Base-by-base conservation (phyloP, 2,329 filamentous ascomycete genomes). In the Huntiella bhutanensis region DNA sequence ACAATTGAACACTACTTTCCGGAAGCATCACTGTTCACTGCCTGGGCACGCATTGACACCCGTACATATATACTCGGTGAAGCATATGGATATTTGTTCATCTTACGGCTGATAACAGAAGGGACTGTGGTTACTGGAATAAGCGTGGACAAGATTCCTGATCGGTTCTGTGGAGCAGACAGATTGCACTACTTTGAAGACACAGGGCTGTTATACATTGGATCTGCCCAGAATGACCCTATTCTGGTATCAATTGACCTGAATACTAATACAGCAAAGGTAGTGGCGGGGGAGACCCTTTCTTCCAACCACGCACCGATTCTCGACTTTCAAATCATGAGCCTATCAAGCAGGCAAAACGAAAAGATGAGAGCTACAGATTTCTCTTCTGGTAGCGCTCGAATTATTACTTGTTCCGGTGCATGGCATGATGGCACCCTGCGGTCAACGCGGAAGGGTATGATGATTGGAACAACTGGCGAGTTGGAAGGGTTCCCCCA, bases 251-350 rank as follows among this genome's bases (percentile, higher is more conserved):
- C 72, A 45, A 67, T 79, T 32, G 70, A 64, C 15, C 51, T 63
- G 4, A 54, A 60, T 2, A 53, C 59, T 0, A 54, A 57, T 17
- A 56, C 68, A 0, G 66, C 87, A 49, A 67, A 78, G 41, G 61
- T 87, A 4, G 60, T 91, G 7, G 85, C 94, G 57, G 80, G 75
- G 0, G 69, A 92, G 47, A 66, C 74, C 3, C 41, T 48, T 5
- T 51, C 63, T 12, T 58, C 59, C 4, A 98, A 94, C 56, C 84
- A 96, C 54, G 86, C 82, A 0, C 91, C 91, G 0, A 82, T 98
- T 37, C 64, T 96, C 35, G 91, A 98, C 58, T 95, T 98, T 54
- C 80, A 82, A 1, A 76, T 98, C 12, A 94, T 96, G 85, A 91
- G 96, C 56, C 82, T 96, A 70, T 88, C 87, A 0, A 87, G 85